These are phyloP conservation scores for Exserohilum rostratum DNA, from an alignment of 2,329 filamentous ascomycete genomes.

Conservation along the genomic window DNA sequence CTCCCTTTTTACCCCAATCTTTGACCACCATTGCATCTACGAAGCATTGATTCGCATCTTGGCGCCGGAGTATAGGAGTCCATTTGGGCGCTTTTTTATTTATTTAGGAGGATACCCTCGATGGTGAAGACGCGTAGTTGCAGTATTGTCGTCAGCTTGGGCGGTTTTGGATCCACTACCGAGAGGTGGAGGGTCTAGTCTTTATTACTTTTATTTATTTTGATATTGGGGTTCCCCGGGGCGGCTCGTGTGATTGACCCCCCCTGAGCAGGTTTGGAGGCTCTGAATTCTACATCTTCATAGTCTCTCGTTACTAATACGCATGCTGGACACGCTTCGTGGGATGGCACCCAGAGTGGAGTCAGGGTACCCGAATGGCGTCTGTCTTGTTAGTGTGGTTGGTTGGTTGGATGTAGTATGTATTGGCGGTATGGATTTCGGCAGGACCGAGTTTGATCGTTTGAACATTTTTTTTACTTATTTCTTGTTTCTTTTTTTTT, in stretches of 20 bases:
- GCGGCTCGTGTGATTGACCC: background rate
- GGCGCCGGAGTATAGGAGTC: constrained; percentile 15
- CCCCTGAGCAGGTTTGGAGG: background rate
- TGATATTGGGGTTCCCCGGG: background rate
- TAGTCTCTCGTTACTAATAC: constrained; percentile 16
- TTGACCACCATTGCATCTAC: constrained; percentile 2
- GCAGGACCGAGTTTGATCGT: constrained; percentile 26
- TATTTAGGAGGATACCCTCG: constrained; percentile 13
- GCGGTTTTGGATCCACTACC: background rate
- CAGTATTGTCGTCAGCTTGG: background rate
- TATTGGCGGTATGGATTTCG: constrained; percentile 13
- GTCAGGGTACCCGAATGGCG: constrained; percentile 2
- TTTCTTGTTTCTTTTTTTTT: constrained; percentile 7
- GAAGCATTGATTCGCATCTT: constrained; percentile 9
- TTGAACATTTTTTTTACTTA: background rate
- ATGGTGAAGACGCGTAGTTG: background rate
- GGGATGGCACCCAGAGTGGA: background rate
- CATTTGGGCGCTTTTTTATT: constrained; percentile 2
- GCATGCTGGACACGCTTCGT: constrained; percentile 4
- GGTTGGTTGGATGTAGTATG: background rate
- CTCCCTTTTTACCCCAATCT: background rate
- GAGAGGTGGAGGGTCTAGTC: background rate
- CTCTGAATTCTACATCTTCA: background rate
- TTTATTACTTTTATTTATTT: background rate
- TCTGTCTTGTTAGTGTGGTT: background rate